phyloP scores from a whole-genome alignment of 495 filamentous ascomycete genomes.

The Durotheca rogersii region DNA sequence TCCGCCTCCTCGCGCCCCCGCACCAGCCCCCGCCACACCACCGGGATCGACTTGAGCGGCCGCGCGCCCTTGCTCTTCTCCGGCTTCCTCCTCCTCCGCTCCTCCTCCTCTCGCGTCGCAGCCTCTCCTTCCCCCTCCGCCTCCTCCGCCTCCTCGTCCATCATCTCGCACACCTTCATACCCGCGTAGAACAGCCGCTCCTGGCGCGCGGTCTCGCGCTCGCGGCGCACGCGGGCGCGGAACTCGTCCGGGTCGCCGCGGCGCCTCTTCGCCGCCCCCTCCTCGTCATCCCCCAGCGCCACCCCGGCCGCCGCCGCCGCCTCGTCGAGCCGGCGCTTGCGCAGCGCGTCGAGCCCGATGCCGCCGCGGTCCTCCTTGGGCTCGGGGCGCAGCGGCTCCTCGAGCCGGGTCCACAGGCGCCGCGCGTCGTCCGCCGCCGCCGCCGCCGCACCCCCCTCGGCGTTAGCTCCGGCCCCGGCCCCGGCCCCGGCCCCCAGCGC shows the following conservation, averaged over 20 bases:
- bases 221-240: slow-evolving; percentile 67
- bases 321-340: slow-evolving; percentile 77
- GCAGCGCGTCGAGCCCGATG: slow-evolving; percentile 79
- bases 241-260: slow-evolving; percentile 72
- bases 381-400: slow-evolving; percentile 67
- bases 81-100: slow-evolving; percentile 32
- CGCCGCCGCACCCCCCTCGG: slow-evolving; percentile 14
- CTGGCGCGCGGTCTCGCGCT: slow-evolving; percentile 67
- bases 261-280: slow-evolving; percentile 58
- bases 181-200: slow-evolving; percentile 71
- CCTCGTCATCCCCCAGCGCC: slow-evolving; percentile 65
- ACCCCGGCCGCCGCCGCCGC: slow-evolving; percentile 57
- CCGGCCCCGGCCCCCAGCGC: slow-evolving; percentile 61
- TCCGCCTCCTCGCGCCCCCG: slow-evolving; percentile 69
- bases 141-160: slow-evolving; percentile 54
- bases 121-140: slow-evolving; percentile 16
- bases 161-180: slow-evolving; percentile 76
- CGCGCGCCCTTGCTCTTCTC: slow-evolving; percentile 49
- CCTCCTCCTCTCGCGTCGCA: background rate
- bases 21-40: slow-evolving; percentile 78
- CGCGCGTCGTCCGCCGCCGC: too few relatives aligned
- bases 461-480: slow-evolving; percentile 1
- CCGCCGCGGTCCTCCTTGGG: slow-evolving; percentile 83
- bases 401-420: slow-evolving; percentile 29
- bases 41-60: slow-evolving; percentile 61